Percentiles rank a stretch among this genome's conserved stretches.
phyloP scores from a whole-genome alignment of 352 stramenopile species.

The Globisporangium paddicum region DNA sequence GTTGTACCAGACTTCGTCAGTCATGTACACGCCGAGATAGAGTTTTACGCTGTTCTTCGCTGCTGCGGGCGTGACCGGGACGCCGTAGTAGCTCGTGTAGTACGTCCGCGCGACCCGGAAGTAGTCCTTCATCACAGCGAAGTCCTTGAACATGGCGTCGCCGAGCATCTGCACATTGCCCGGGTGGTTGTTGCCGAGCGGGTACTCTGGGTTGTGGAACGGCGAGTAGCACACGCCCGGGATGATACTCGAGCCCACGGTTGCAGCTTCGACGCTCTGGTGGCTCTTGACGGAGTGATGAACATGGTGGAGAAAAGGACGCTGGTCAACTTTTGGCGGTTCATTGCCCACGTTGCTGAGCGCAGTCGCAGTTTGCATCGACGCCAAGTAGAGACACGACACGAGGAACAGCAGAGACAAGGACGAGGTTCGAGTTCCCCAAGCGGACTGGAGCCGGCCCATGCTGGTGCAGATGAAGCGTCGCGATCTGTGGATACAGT shows the following conservation, averaged over 20 bases:
- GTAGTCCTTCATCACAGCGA: slow-evolving; percentile 63
- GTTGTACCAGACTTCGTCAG: slow-evolving; percentile 52
- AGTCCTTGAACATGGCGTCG: slow-evolving; percentile 58
- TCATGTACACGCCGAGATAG: slow-evolving; percentile 79
- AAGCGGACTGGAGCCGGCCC: not conserved
- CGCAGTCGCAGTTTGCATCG: not conserved
- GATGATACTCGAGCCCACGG: slow-evolving; percentile 14
- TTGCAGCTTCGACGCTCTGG: slow-evolving; percentile 10
- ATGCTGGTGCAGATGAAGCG: not conserved
- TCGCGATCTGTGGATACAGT: not conserved
- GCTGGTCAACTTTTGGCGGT: not conserved
- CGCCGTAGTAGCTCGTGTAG: slow-evolving; percentile 67
- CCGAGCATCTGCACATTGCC: slow-evolving; percentile 25
- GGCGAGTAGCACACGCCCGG: slow-evolving; percentile 68
- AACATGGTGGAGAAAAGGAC: not conserved
- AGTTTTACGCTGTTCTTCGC: slow-evolving; percentile 46
- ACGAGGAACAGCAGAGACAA: not conserved
- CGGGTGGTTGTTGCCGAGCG: slow-evolving; percentile 29
- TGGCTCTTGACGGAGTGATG: not conserved
- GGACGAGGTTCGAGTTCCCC: not conserved
- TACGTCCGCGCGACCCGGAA: slow-evolving; percentile 64
- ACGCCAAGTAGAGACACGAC: not conserved
- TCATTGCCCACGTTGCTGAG: not conserved
- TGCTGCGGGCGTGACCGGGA: slow-evolving; percentile 33
- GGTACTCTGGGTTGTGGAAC: slow-evolving; percentile 73